Base-by-base conservation (phyloP, 148 eudicot genomes). In the Heliamphora exappendiculata region DNA sequence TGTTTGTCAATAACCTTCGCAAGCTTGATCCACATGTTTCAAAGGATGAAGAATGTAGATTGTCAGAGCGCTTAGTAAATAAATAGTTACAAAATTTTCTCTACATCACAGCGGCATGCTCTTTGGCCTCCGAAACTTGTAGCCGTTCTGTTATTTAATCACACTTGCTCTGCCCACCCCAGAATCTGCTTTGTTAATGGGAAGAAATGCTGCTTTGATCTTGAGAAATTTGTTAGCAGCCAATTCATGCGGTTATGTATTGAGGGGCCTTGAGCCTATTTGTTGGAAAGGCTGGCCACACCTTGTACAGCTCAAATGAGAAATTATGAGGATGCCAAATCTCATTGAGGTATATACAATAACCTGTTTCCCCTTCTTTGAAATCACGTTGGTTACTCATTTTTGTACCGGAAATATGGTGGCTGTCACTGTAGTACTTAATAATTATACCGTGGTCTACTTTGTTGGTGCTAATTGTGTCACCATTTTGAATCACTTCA, bases 1-100 rank as follows among this genome's bases (percentile, higher is more conserved):
- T 77, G 73, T 94, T 94, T 78, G 79, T 89, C 24, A 84, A 79
- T 76, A 87, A 84, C 73, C 92, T 94, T 76, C 85, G 87, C 37
- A 75, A 85, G 74, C 86, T 90, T 63, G 90, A 94, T 86, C 92
- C 93, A 17, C 84, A 71, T 80, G 79, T 89, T 65, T 84, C 92
- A 22, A 88, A 74, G 78, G 89, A 87, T 66, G 96, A 92, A 84
- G 84, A 85, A 76, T 33, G 39, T 19, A 86, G 97, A 77, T 82
- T 94, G 74, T 84, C 67, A 22, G 76, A 72, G 36, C 73, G 88
- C 62, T 65, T 80, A 33, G 72, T 13, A 41, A 72, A 55, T 69
- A 63, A 49, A 47, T 42, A 70, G 36, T 63, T 22, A 26, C 26
- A 26, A 41, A 74, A 26, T 26, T 39, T 31, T 68, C 54, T 81